Evolutionary conservation across 2,329 filamentous ascomycete genomes (phyloP).

Genomic region (Aspergillus neoniger): DNA sequence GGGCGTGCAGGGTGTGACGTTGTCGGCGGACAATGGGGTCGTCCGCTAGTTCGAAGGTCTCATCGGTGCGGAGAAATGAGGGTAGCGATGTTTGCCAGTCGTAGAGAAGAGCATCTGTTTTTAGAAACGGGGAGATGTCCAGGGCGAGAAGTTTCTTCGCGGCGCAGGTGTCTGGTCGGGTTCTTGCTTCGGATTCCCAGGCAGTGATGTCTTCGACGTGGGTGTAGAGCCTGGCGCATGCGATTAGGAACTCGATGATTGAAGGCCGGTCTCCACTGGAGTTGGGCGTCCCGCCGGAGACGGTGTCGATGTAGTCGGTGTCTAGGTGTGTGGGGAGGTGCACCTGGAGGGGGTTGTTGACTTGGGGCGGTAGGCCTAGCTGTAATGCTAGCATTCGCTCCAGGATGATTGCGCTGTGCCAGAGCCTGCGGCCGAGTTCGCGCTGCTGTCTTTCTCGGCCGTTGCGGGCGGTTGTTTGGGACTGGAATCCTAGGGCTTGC

Average conservation of each 20-base stretch:
- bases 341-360: slow-evolving; percentile 19
- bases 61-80: slow-evolving; percentile 19
- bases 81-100: slow-evolving; percentile 29
- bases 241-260: slow-evolving; percentile 28
- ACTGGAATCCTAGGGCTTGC: slow-evolving; percentile 24
- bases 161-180: slow-evolving; percentile 16
- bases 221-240: slow-evolving; percentile 24
- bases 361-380: slow-evolving; percentile 21
- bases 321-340: slow-evolving; percentile 27
- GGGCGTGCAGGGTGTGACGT: slow-evolving; percentile 26
- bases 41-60: neutral
- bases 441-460: slow-evolving; percentile 15
- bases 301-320: slow-evolving; percentile 28
- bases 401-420: slow-evolving; percentile 29
- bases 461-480: slow-evolving; percentile 20
- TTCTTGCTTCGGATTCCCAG: slow-evolving; percentile 25
- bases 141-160: slow-evolving; percentile 25
- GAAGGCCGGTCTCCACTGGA: slow-evolving; percentile 22
- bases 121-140: slow-evolving; percentile 20
- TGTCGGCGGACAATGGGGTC: slow-evolving; percentile 26
- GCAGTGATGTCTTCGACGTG: slow-evolving; percentile 24
- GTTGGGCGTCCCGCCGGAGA: slow-evolving; percentile 16
- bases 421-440: slow-evolving; percentile 27
- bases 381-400: slow-evolving; percentile 28
- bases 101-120: slow-evolving; percentile 22